Base-by-base conservation (phyloP, 371 early-diverging fungal genomes). In the Conidiobolus incongruus region DNA sequence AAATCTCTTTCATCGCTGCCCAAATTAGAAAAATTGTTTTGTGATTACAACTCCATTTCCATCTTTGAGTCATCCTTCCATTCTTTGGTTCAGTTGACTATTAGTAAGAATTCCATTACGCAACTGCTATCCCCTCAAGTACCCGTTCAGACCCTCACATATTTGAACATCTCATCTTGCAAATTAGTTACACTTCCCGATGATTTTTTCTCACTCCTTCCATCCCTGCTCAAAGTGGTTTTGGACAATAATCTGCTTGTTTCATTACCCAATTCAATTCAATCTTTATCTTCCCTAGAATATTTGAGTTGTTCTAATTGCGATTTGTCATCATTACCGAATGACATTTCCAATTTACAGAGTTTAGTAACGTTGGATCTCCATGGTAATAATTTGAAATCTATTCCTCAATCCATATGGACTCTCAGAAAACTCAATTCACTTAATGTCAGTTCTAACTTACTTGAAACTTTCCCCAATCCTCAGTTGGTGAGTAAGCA, bases 351-450 rank as follows among this genome's bases (percentile, higher is more conserved):
- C 10, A 50, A 56, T 10, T 49, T 81, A 26, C 56, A 55, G 20
- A 56, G 66, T 7, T 53, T 83, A 40, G 31, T 45, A 4, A 46
- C 51, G 4, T 52, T 83, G 26, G 75, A 78, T 36, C 48, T 77
- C 16, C 76, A 81, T 42, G 56, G 58, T 48, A 83, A 92, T 55
- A 67, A 74, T 43, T 49, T 92, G 26, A 65, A 66, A 35, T 52
- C 65, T 33, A 53, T 92, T 0, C 87, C 89, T 1, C 61, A 68
- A 7, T 82, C 82, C 32, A 81, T 92, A n/a, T 90, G 90, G 91
- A 52, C 66, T 34, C 78, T 81, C 55, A 54, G 70, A 12, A 62
- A 60, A 13, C 63, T 92, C n/a, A 55, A 59, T 35, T 40, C 54
- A 10, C 51, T 84, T 16, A 88, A 84, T 35, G 63, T 70, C 20